Percentiles rank a stretch among this genome's conserved stretches.
Evolutionary conservation across 2,329 filamentous ascomycete genomes (phyloP).

Genomic region (Chaetothyriales sp.): DNA sequence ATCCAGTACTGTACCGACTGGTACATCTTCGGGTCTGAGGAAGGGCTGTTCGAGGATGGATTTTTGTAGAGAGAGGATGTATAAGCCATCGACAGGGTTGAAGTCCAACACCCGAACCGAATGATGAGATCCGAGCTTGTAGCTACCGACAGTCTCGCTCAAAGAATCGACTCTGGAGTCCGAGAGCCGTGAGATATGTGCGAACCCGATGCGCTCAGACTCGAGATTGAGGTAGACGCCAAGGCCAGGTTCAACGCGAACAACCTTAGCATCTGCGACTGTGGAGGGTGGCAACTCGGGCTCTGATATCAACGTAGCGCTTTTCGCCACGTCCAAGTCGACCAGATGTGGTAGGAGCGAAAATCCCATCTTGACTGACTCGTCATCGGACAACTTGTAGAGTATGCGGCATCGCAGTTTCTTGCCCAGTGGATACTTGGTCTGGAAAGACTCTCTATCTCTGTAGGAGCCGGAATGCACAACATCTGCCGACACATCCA

Average conservation of each 20-base stretch:
- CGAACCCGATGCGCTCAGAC: constrained; percentile 61
- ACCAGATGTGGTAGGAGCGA: constrained; percentile 78
- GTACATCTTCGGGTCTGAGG: constrained; percentile 80
- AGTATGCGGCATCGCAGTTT: constrained; percentile 79
- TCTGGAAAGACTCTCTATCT: constrained; percentile 49
- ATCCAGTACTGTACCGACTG: constrained; percentile 64
- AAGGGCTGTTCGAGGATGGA: constrained; percentile 75
- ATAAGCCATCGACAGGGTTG: constrained; percentile 74
- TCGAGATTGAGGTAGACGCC: constrained; percentile 70
- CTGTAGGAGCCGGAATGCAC: constrained; percentile 72
- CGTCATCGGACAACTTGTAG: constrained; percentile 63
- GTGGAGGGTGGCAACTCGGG: not conserved
- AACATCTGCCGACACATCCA: constrained; percentile 81
- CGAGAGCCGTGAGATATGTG: constrained; percentile 84
- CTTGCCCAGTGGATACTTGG: constrained; percentile 65
- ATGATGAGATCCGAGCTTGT: constrained; percentile 64
- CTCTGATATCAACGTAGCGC: constrained; percentile 19
- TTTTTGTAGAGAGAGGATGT: constrained; percentile 70
- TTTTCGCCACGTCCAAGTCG: constrained; percentile 37
- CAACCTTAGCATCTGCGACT: constrained; percentile 47
- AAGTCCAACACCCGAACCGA: constrained; percentile 73
- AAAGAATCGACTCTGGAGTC: constrained; percentile 80
- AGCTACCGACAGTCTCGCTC: constrained; percentile 62
- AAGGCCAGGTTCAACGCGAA: constrained; percentile 63
- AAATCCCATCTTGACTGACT: constrained; percentile 59